Percentiles rank a stretch among this genome's conserved stretches.
Conservation (phyloP, 2,329 filamentous ascomycete species). For the Alternaria triticina region DNA sequence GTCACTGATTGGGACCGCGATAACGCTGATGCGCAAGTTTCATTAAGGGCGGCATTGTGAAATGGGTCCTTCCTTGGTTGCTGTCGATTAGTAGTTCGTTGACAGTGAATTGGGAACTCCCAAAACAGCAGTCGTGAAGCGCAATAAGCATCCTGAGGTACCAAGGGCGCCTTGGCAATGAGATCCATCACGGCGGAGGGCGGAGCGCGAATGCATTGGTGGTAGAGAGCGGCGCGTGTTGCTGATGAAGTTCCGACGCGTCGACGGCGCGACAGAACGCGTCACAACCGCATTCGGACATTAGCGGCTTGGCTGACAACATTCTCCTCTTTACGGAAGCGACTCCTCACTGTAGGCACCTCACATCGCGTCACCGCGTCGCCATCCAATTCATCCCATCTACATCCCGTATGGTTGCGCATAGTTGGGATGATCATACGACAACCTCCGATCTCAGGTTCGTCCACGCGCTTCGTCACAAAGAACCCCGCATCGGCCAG, state of each 20-base stretch:
- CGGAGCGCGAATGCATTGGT: neutral
- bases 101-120: neutral
- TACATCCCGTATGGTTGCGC: neutral
- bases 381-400: neutral
- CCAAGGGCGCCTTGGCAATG: neutral
- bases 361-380: neutral
- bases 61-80: neutral
- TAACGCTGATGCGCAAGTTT: neutral
- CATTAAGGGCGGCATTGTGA: neutral
- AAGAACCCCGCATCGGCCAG: neutral
- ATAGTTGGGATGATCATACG: neutral
- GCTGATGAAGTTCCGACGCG: neutral
- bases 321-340: neutral
- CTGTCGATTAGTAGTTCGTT: neutral
- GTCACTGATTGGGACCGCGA: neutral
- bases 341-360: neutral
- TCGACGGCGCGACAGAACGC: neutral
- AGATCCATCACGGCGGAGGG: no score
- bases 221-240: neutral
- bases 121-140: neutral
- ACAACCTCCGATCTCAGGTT: neutral
- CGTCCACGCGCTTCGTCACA: neutral
- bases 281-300: neutral
- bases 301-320: neutral
- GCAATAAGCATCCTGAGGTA: neutral